Evolutionary conservation across 2,329 filamentous ascomycete genomes (phyloP).

Genomic region (Raffaelea albimanens): DNA sequence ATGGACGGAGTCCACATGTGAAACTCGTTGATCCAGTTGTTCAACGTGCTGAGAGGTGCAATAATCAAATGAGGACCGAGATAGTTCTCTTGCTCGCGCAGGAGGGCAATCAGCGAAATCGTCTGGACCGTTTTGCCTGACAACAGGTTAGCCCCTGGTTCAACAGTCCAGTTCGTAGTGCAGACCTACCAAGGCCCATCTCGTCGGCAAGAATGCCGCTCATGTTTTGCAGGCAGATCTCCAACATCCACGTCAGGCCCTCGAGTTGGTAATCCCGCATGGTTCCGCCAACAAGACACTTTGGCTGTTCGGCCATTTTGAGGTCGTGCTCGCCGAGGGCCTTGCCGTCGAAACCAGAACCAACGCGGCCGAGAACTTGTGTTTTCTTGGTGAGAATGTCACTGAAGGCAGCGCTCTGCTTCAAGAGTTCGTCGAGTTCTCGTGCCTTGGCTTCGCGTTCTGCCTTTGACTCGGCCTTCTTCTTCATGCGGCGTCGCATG

Average conservation of each 20-base stretch:
- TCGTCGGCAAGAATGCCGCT: slow-evolving; percentile 89
- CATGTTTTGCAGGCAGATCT: slow-evolving; percentile 69
- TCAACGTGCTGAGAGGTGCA: slow-evolving; percentile 81
- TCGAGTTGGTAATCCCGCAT: slow-evolving; percentile 95
- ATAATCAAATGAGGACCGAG: slow-evolving; percentile 83
- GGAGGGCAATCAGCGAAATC: slow-evolving; percentile 75
- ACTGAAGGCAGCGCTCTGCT: slow-evolving; percentile 50
- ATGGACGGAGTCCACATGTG: slow-evolving; percentile 81
- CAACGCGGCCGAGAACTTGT: slow-evolving; percentile 51
- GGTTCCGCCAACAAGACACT: slow-evolving; percentile 72
- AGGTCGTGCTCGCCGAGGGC: slow-evolving; percentile 56
- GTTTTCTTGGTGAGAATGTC: slow-evolving; percentile 57
- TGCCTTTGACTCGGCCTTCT: slow-evolving; percentile 36
- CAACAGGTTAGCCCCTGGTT: neutral
- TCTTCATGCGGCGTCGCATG: slow-evolving; percentile 34
- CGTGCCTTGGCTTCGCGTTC: slow-evolving; percentile 49
- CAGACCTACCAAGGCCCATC: slow-evolving; percentile 64
- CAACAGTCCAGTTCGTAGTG: neutral
- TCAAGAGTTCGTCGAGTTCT: slow-evolving; percentile 49
- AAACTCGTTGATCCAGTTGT: slow-evolving; percentile 95
- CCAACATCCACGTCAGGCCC: slow-evolving; percentile 91
- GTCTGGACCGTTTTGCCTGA: slow-evolving; percentile 84
- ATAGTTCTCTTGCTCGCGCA: slow-evolving; percentile 78
- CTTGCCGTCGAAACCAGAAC: slow-evolving; percentile 50
- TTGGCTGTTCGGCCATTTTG: slow-evolving; percentile 75